Evolutionary conservation across 176 grass and related monocot species (phyloP), one percentile per base, ranked within the genome.

Genomic region (Bonia amplexicaulis): DNA sequence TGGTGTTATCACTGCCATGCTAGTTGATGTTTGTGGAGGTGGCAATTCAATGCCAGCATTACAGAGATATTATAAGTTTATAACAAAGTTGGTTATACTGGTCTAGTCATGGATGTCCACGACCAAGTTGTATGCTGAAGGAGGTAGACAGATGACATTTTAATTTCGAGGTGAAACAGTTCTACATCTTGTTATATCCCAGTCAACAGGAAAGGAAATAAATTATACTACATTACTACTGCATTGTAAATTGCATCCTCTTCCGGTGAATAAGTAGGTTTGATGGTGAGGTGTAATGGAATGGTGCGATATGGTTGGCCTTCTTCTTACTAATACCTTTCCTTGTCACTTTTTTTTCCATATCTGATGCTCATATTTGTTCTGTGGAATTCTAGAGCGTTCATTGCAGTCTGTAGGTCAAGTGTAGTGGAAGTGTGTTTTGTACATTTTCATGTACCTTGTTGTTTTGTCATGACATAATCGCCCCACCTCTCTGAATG

Each of bases 11-110:
- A 58, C 5, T 84, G 12, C 41, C 49, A 39, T 25, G 13, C 57
- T 40, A 84, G 44, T 74, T 33, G 9, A 55, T 81, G 57, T 74
- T 51, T 63, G 1, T 66, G 76, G 29, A 84, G 6, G 23, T 85
- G 47, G 14, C 63, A 55, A 76, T 66, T 74, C 22, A 40, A 35
- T 39, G 19, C 35, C 47, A 80, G 61, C 61, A 66, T 78, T 78
- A 64, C 2, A 57, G 17, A 55, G 73, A 57, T 25, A 25, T 60
- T 60, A 4, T 12, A 25, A 59, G 9, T 59, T 74, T 9, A 33
- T 35, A 35, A 66, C 33, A 67, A 67, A 67, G 65, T 67, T 20
- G 33, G 29, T 66, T 66, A 7, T 35, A 66, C 31, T 66, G 64
- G 2, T 35, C 0, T 31, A 17, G 64, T 19, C 29, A 37, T 25